Evolutionary conservation across 768 basidiomycete species (phyloP).

Genomic region (Mycena maculata): DNA sequence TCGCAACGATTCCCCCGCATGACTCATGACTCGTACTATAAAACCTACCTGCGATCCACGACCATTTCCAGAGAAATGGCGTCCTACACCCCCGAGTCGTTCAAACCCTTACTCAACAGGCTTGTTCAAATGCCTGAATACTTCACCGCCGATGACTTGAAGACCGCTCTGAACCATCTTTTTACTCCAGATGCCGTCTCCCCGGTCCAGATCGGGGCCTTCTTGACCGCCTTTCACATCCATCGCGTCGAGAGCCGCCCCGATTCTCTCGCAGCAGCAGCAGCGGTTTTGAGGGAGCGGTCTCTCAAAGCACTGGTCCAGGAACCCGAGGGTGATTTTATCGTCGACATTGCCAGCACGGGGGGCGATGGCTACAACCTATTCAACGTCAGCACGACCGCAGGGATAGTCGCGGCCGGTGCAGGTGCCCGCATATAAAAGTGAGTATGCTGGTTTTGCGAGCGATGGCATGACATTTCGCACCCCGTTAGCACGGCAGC

Average conservation of each 20-base stretch:
- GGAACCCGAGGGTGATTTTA: constrained; percentile 73
- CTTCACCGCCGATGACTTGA: constrained; percentile 83
- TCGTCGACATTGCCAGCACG: constrained; percentile 90
- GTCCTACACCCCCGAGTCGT: constrained; percentile 53
- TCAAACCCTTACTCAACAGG: constrained; percentile 82
- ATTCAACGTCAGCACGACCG: constrained; percentile 97
- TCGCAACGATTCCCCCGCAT: no score
- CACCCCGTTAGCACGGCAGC: constrained; percentile 82
- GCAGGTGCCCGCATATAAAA: constrained; percentile 95
- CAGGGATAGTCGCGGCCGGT: constrained; percentile 93
- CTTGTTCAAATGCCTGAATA: constrained; percentile 85
- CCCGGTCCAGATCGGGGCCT: constrained; percentile 87
- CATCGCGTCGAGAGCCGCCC: constrained; percentile 81
- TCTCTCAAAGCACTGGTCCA: constrained; percentile 73
- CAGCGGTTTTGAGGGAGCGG: constrained; percentile 75
- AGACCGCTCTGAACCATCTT: constrained; percentile 77
- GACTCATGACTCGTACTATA: no score
- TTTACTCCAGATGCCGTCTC: constrained; percentile 72
- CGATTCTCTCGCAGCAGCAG: constrained; percentile 83
- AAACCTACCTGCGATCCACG: no score
- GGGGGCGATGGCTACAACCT: constrained; percentile 97
- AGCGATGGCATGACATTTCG: constrained; percentile 21
- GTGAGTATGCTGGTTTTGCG: constrained; percentile 54
- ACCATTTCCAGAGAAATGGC: constrained; percentile 14
- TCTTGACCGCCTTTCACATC: constrained; percentile 87